These are phyloP conservation scores for Cryptococcus jaspeensis DNA, from an alignment of 1,284 basidiomycete species.

Conservation along the genomic window DNA sequence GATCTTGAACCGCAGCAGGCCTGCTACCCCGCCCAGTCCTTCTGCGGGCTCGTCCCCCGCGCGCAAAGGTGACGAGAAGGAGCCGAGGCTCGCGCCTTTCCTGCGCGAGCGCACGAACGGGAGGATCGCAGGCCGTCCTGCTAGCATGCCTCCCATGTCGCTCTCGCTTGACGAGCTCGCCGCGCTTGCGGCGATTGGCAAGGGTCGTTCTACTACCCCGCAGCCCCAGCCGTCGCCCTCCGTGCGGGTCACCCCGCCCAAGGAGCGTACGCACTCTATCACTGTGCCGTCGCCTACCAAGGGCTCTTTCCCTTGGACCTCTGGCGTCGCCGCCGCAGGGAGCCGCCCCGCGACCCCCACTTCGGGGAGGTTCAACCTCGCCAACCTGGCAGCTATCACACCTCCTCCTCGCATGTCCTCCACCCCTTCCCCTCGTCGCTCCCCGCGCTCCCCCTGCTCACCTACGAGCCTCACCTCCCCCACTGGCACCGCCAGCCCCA, in stretches of 20 bases:
- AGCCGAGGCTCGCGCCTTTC: conserved; percentile 40
- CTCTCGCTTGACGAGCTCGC: conserved; percentile 10
- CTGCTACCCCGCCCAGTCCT: conserved; percentile 22
- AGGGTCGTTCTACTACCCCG: background rate
- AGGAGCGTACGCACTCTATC: conserved; percentile 8
- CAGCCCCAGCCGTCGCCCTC: conserved; percentile 7
- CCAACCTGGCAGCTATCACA: conserved; percentile 7
- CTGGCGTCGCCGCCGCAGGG: background rate
- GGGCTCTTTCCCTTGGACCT: conserved; percentile 8
- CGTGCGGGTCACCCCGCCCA: conserved; percentile 28
- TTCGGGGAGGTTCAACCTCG: conserved; percentile 10
- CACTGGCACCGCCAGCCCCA: conserved; percentile 24
- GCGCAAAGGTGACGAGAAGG: conserved; percentile 11
- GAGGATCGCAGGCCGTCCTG: conserved; percentile 32
- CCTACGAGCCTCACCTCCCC: conserved; percentile 28
- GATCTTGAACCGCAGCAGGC: conserved; percentile 16
- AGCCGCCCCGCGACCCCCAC: background rate
- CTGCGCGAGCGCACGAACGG: conserved; percentile 41
- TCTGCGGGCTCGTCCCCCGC: background rate
- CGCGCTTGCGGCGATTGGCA: conserved; percentile 12
- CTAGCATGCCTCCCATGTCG: conserved; percentile 33
- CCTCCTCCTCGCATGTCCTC: conserved; percentile 5
- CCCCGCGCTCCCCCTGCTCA: conserved; percentile 22
- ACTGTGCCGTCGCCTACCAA: conserved; percentile 12
- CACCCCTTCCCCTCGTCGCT: conserved; percentile 8